Percentiles rank a stretch among this genome's conserved stretches.
phyloP scores from a whole-genome alignment of 441 rosid genomes.

The Daphne laureola region DNA sequence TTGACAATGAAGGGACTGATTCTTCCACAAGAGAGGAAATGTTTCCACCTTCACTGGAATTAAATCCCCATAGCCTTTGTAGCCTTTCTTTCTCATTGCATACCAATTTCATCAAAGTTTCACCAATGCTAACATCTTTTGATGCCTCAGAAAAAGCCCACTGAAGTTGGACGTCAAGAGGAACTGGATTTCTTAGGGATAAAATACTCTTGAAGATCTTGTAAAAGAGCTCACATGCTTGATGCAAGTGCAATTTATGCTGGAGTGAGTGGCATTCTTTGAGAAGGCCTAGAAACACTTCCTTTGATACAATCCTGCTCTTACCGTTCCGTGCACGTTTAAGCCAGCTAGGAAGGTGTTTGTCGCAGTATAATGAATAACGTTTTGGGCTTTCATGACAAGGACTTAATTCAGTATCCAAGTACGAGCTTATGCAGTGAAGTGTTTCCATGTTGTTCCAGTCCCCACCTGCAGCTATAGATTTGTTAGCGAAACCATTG shows the following conservation, averaged over 20 bases:
- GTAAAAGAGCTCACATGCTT: slow-evolving; percentile 94
- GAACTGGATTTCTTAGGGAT: slow-evolving; percentile 83
- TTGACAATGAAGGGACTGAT: slow-evolving; percentile 28
- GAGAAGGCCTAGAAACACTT: slow-evolving; percentile 76
- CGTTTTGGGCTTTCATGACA: slow-evolving; percentile 70
- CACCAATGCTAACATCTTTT: slow-evolving; percentile 56
- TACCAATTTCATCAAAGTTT: slow-evolving; percentile 66
- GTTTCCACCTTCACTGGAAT: slow-evolving; percentile 30
- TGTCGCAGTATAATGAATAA: slow-evolving; percentile 76
- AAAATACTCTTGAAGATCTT: slow-evolving; percentile 87
- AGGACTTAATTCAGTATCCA: slow-evolving; percentile 31
- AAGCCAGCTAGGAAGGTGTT: slow-evolving; percentile 97
- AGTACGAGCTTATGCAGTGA: slow-evolving; percentile 61
- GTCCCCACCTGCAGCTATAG: slow-evolving; percentile 35
- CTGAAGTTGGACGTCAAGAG: slow-evolving; percentile 89
- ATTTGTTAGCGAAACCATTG: slow-evolving; percentile 30
- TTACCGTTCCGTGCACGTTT: slow-evolving; percentile 98
- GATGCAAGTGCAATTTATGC: slow-evolving; percentile 71
- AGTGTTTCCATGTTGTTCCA: slow-evolving; percentile 24
- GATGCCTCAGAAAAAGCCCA: slow-evolving; percentile 98
- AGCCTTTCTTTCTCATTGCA: slow-evolving; percentile 76
- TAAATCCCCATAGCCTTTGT: slow-evolving; percentile 65
- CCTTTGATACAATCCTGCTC: slow-evolving; percentile 92
- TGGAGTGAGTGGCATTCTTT: slow-evolving; percentile 48
- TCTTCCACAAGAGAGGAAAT: slow-evolving; percentile 33